A percentile compares a stretch with the other conserved stretches of the same genome.
These are phyloP conservation scores for Venturia asperata DNA, from an alignment of 2,329 filamentous ascomycete genomes.

Conservation along the genomic window DNA sequence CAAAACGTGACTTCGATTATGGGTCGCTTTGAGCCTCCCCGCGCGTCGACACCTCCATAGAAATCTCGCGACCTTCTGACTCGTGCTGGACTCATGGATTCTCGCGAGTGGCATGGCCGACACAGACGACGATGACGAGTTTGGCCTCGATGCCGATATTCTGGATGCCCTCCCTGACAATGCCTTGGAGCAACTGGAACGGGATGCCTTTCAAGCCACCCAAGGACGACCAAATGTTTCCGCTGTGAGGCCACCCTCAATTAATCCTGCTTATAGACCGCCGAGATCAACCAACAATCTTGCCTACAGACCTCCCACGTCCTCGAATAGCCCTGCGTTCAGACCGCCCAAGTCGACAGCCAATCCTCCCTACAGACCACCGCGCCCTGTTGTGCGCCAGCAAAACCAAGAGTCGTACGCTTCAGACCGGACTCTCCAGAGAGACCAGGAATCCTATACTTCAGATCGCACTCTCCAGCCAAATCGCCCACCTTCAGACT, in stretches of 20 bases:
- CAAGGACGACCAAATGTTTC: neutral
- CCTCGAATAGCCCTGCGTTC: neutral
- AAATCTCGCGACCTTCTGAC: neutral
- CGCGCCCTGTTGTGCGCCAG: constrained; percentile 6
- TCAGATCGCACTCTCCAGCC: constrained; percentile 8
- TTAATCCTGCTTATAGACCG: neutral
- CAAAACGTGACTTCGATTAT: neutral
- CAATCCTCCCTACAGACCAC: constrained; percentile 10
- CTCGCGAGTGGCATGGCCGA: constrained; percentile 26
- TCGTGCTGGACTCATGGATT: constrained; percentile 8
- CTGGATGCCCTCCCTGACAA: constrained; percentile 40
- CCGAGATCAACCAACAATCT: neutral
- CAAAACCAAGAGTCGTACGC: neutral
- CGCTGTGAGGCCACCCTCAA: neutral
- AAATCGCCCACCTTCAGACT: constrained; percentile 13
- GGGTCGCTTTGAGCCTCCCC: neutral
- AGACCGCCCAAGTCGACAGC: constrained; percentile 4
- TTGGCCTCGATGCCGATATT: constrained; percentile 37
- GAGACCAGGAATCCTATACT: neutral
- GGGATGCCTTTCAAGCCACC: constrained; percentile 31
- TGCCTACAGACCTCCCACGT: neutral
- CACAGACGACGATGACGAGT: constrained; percentile 39
- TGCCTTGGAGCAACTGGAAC: constrained; percentile 40
- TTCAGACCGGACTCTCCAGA: neutral
- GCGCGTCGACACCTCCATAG: neutral